Evolutionary conservation across 257 asterid species (phyloP), one percentile per base, ranked within the genome.

Genomic region (Capsicum baccatum): DNA sequence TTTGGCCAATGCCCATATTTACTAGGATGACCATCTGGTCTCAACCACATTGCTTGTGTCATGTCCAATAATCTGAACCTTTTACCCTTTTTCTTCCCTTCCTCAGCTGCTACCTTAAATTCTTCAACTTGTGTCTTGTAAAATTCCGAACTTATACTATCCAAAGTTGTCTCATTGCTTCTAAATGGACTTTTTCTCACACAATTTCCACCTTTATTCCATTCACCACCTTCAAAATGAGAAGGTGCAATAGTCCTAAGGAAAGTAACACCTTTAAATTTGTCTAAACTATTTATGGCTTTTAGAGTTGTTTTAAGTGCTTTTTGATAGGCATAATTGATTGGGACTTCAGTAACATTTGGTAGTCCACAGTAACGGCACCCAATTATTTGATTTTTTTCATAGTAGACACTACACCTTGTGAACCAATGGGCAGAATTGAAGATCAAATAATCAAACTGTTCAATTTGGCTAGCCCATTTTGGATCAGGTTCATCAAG

Each of bases 21-120:
- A 84, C 89, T 88, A 16, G 90, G 90, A 64, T 88, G 90, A 35
- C 90, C 90, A 62, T 88, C 90, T 8, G 90, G 86, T 78, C 90
- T 84, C 82, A 88, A 81, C 79, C 82, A 70, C 90, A 88, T 88
- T 7, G 89, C 87, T 21, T 76, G 83, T 14, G 90, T 88, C 60
- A 81, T 82, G 13, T 88, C 89, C 81, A 88, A n/a, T 78, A 86
- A 84, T 70, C 86, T 70, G 37, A 62, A 86, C 57, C 79, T 84
- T n/a, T 71, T 47, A 3, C 85, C 88, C 48, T 79, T 86, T 57
- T 21, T 56, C 54, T 19, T 76, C 21, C 88, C 81, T 64, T 82
- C 69, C 13, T 74, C 85, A 80, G 74, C 79, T 14, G 89, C 91
- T 2, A 17, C 80, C 86, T 76, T 84, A 69, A 69, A 88, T 47